These are phyloP conservation scores for Trypanosoma brucei DNA, from an alignment of 208 protist genomes.

Conservation along the genomic window DNA sequence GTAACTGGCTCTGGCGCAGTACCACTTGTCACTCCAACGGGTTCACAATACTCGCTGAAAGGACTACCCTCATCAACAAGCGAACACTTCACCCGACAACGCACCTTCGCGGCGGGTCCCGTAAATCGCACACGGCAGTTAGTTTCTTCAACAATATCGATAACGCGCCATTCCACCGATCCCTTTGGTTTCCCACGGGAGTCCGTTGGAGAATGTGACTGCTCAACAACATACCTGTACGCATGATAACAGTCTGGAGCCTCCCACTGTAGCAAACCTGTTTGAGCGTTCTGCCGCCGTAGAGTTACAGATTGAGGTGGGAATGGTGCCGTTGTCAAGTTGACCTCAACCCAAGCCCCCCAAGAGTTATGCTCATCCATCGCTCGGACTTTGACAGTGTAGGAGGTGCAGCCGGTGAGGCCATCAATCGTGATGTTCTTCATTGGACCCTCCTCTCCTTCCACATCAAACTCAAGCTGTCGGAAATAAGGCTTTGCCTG, in stretches of 20 bases:
- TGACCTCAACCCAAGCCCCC: conserved; percentile 63
- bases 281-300: conserved; percentile 73
- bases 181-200: conserved; percentile 15
- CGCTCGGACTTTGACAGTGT: conserved; percentile 61
- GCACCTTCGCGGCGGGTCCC: conserved; percentile 52
- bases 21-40: conserved; percentile 59
- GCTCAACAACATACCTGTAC: conserved; percentile 83
- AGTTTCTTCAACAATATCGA: conserved; percentile 64
- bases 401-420: conserved; percentile 56
- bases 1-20: conserved; percentile 78
- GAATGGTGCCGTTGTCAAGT: conserved; percentile 64
- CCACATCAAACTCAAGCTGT: conserved; percentile 16
- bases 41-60: conserved; percentile 76
- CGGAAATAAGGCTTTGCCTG: conserved; percentile 1
- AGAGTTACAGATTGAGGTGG: conserved; percentile 61
- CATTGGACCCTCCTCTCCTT: conserved; percentile 1
- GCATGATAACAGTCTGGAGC: conserved; percentile 25
- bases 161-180: conserved; percentile 62
- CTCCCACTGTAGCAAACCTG: conserved; percentile 77
- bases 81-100: conserved; percentile 76
- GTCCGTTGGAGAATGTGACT: conserved; percentile 26
- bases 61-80: conserved; percentile 27
- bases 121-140: conserved; percentile 65
- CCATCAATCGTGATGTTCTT: conserved; percentile 27
- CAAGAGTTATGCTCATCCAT: conserved; percentile 74